Evolutionary conservation across 257 asterid species (phyloP).

Genomic region (Nemophila menziesii): DNA sequence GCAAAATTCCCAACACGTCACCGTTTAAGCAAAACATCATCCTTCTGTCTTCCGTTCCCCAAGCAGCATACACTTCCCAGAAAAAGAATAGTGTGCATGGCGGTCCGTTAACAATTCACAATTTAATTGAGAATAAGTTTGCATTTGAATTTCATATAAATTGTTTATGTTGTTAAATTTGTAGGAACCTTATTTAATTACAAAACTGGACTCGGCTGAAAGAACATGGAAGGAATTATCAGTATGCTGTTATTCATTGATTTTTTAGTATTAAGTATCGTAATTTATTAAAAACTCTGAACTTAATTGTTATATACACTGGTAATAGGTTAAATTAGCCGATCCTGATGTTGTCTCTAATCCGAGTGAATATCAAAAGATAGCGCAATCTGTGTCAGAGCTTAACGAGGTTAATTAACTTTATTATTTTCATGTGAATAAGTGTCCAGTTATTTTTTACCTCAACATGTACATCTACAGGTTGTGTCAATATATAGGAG

Average conservation of each 20-base stretch:
- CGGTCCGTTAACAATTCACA: conserved; percentile 35
- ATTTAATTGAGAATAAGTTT: not conserved
- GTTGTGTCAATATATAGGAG: conserved; percentile 60
- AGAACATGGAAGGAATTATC: conserved; percentile 91
- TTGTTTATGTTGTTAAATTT: conserved; percentile 12
- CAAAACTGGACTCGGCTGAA: conserved; percentile 91
- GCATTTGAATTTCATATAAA: not conserved
- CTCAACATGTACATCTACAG: conserved; percentile 36
- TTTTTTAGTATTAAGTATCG: not conserved
- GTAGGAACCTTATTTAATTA: conserved; percentile 80
- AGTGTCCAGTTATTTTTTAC: not conserved
- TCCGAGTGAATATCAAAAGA: conserved; percentile 82
- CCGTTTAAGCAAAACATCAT: conserved; percentile 8
- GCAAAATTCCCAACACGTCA: conserved; percentile 20
- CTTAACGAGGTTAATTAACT: conserved; percentile 61
- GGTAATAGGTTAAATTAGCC: conserved; percentile 60
- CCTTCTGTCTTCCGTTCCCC: conserved; percentile 20
- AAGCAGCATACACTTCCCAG: conserved; percentile 15
- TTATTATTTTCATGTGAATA: conserved; percentile 1
- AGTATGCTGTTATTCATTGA: conserved; percentile 28
- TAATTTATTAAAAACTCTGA: not conserved
- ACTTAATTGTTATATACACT: not conserved
- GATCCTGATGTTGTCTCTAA: conserved; percentile 91
- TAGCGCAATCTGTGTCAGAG: conserved; percentile 90
- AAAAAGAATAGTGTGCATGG: conserved; percentile 73